A percentile compares a stretch with the other conserved stretches of the same genome.
Evolutionary conservation across 2,329 filamentous ascomycete species (phyloP).

Genomic region (Didymellaceae sp.): DNA sequence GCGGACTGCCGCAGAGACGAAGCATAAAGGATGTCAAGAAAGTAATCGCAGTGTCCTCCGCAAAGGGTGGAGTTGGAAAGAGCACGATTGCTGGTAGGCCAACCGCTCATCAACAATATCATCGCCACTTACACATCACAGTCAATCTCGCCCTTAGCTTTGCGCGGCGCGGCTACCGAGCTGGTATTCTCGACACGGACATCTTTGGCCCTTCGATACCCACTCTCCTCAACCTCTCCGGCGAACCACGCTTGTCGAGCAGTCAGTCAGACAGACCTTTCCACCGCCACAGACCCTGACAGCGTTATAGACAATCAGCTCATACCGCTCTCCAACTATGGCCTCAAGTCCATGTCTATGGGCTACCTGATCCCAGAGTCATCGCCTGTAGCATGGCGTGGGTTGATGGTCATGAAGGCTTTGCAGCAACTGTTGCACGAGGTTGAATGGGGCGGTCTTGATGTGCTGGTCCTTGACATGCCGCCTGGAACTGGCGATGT

Average conservation of each 20-base stretch:
- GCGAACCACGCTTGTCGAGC: conserved; percentile 76
- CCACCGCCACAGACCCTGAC: conserved; percentile 4
- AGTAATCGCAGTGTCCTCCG: conserved; percentile 95
- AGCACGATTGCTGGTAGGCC: conserved; percentile 80
- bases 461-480: conserved; percentile 87
- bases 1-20: conserved; percentile 80
- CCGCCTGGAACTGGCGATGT: conserved; percentile 96
- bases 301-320: conserved; percentile 72
- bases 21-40: conserved; percentile 85
- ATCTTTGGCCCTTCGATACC: conserved; percentile 97
- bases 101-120: neutral
- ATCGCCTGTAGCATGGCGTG: conserved; percentile 91
- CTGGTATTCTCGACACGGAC: conserved; percentile 91
- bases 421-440: conserved; percentile 94
- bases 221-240: conserved; percentile 81
- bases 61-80: conserved; percentile 98
- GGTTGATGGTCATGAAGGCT: conserved; percentile 97
- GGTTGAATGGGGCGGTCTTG: conserved; percentile 89
- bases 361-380: conserved; percentile 84
- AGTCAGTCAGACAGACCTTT: conserved; percentile 58
- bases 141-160: conserved; percentile 86
- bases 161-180: conserved; percentile 78
- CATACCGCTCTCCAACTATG: conserved; percentile 89
- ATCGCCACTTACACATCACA: conserved; percentile 26
- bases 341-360: conserved; percentile 98